These are phyloP conservation scores for Nematocida ironsii DNA, from an alignment of 371 early-diverging fungal genomes.

Conservation along the genomic window DNA sequence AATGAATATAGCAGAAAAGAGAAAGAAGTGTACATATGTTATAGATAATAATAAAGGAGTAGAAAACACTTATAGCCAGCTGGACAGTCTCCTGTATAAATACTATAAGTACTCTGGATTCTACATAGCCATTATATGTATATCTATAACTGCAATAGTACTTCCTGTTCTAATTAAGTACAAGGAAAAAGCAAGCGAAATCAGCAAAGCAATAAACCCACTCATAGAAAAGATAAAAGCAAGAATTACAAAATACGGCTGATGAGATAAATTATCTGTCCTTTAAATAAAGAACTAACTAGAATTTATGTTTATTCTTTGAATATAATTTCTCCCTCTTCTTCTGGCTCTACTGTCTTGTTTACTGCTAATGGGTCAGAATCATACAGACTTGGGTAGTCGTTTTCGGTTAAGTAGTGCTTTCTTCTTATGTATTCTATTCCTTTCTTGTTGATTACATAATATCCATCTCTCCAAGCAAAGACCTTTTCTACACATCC, in stretches of 20 bases:
- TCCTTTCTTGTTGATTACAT: constrained; percentile 74
- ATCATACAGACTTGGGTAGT: constrained; percentile 32
- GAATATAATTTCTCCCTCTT: constrained; percentile 27
- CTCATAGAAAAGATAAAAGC: not conserved
- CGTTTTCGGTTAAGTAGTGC: constrained; percentile 59
- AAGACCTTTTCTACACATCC: constrained; percentile 89
- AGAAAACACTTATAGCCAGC: constrained; percentile 16
- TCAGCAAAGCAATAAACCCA: not conserved
- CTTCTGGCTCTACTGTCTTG: constrained; percentile 43
- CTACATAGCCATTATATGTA: not conserved
- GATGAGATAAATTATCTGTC: not conserved
- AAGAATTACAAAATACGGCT: not conserved
- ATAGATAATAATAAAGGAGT: constrained; percentile 46
- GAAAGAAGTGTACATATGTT: constrained; percentile 41
- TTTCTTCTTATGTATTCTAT: constrained; percentile 61
- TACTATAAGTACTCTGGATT: constrained; percentile 21
- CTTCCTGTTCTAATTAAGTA: constrained; percentile 26
- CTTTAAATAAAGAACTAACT: constrained; percentile 16
- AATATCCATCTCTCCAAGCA: constrained; percentile 99
- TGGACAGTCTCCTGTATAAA: constrained; percentile 27
- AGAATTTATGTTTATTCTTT: constrained; percentile 44
- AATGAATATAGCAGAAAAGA: constrained; percentile 20
- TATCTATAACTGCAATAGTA: not conserved
- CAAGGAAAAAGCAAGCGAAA: not conserved
- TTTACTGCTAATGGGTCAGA: constrained; percentile 23